phyloP scores from a whole-genome alignment of 768 basidiomycete genomes.

The Leccinum broughii region DNA sequence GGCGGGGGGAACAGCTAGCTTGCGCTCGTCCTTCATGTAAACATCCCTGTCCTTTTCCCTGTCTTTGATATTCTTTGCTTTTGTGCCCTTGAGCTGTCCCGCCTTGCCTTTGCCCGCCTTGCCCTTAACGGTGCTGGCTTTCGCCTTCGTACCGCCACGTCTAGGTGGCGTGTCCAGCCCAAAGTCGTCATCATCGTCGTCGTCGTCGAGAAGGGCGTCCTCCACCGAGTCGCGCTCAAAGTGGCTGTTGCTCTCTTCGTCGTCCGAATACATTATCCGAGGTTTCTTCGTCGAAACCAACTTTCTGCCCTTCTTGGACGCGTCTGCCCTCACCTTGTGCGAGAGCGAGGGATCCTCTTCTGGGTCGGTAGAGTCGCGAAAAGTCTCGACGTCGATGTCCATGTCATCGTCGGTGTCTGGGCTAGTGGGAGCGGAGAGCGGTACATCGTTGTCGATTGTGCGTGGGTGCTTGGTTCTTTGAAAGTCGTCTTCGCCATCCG shows the following conservation, averaged over 20 bases:
- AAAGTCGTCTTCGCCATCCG: conserved; percentile 39
- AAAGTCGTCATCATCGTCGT: conserved; percentile 29
- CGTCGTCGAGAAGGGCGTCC: conserved; percentile 25
- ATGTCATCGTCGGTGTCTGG: conserved; percentile 47
- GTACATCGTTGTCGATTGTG: conserved; percentile 30
- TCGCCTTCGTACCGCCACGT: conserved; percentile 27
- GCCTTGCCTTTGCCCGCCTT: conserved; percentile 27
- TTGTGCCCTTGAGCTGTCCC: conserved; percentile 20
- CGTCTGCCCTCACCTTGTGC: conserved; percentile 7
- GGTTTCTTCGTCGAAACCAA: conserved; percentile 16
- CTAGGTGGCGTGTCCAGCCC: conserved; percentile 24
- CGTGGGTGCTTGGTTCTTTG: conserved; percentile 28
- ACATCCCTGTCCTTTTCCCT: conserved; percentile 39
- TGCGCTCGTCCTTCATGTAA: conserved; percentile 45
- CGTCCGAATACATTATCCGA: conserved; percentile 31
- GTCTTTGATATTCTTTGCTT: conserved; percentile 31
- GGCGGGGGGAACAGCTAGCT: conserved; percentile 18
- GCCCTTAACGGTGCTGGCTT: conserved; percentile 23
- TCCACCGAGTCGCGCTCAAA: conserved; percentile 27
- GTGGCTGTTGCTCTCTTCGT: conserved; percentile 28
- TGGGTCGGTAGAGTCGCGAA: neutral
- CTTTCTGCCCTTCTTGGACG: conserved; percentile 20
- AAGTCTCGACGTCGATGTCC: conserved; percentile 44
- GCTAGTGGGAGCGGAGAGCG: conserved; percentile 30
- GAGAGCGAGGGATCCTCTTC: neutral